Percentiles rank a stretch among this genome's conserved stretches.
Evolutionary conservation across 805 yeast genomes (phyloP).

Genomic region (Schwanniomyces polymorphus): DNA sequence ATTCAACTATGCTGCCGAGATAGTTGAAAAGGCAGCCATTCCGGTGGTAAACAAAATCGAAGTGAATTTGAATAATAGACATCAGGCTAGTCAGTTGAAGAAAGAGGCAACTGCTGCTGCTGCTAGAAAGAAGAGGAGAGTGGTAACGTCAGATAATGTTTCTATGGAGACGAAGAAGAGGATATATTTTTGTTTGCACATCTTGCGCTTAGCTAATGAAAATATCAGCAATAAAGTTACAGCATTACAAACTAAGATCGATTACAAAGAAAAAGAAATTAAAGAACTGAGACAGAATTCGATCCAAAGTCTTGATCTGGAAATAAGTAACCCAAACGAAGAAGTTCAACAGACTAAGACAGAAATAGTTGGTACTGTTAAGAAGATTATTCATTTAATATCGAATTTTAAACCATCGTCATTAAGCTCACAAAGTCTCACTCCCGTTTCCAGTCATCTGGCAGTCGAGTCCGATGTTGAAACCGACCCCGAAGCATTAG

Average conservation of each 20-base stretch:
- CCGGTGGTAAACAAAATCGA: conserved; percentile 54
- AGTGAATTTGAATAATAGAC: conserved; percentile 42
- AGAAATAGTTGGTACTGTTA: conserved; percentile 86
- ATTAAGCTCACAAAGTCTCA: conserved; percentile 16
- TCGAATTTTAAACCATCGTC: conserved; percentile 67
- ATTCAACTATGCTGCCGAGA: conserved; percentile 60
- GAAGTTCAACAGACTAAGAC: conserved; percentile 54
- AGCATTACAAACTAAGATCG: conserved; percentile 53
- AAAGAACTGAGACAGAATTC: conserved; percentile 18
- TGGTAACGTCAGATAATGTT: conserved; percentile 19
- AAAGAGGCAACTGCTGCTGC: conserved; percentile 12
- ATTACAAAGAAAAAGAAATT: conserved; percentile 42
- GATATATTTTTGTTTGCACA: conserved; percentile 74
- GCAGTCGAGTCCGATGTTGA: conserved; percentile 58
- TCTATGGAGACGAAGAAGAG: conserved; percentile 74
- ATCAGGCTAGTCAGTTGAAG: conserved; percentile 25
- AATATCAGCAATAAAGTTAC: conserved; percentile 69
- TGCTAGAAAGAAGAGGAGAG: conserved; percentile 22
- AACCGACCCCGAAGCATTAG: conserved; percentile 12
- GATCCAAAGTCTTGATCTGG: conserved; percentile 12
- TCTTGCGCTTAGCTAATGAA: conserved; percentile 77
- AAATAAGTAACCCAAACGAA: conserved; percentile 1
- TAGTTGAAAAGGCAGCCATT: conserved; percentile 55
- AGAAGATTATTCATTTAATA: conserved; percentile 81
- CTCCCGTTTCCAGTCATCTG: conserved; percentile 8